phyloP scores from a whole-genome alignment of 345 rosid species.

The Lumnitzera littorea region DNA sequence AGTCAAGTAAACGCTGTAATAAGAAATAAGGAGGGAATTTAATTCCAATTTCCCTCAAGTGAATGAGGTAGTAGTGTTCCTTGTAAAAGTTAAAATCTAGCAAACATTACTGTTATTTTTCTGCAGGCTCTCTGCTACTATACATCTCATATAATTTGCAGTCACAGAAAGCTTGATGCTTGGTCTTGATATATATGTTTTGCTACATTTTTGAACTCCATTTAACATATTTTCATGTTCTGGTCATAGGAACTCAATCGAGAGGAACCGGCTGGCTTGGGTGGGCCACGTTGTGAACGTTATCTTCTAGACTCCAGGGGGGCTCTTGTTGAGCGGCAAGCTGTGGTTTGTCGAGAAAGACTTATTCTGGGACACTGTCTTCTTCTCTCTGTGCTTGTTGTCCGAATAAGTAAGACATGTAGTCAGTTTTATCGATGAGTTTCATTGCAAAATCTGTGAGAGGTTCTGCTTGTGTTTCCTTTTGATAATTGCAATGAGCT shows the following conservation, averaged over 20 bases:
- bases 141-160: no score
- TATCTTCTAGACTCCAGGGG: slow-evolving; percentile 86
- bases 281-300: slow-evolving; percentile 76
- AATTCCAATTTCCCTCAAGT: no score
- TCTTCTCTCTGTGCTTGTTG: slow-evolving; percentile 73
- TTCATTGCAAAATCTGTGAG: no score
- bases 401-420: slow-evolving; percentile 63
- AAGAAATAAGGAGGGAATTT: no score
- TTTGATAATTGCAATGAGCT: not conserved
- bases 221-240: slow-evolving; percentile 6
- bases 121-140: no score
- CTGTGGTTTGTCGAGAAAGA: slow-evolving; percentile 83
- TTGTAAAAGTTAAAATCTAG: no score
- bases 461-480: not conserved
- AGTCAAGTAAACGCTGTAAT: no score
- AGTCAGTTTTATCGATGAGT: not conserved
- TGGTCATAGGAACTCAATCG: slow-evolving; percentile 74
- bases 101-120: no score
- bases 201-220: not conserved
- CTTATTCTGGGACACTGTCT: slow-evolving; percentile 86
- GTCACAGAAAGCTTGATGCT: no score
- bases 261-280: slow-evolving; percentile 90
- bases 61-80: no score
- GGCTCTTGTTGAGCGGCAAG: slow-evolving; percentile 75
- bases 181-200: not conserved